Evolutionary conservation across 1,284 basidiomycete species (phyloP).

Genomic region (Ceratobasidium sp.): DNA sequence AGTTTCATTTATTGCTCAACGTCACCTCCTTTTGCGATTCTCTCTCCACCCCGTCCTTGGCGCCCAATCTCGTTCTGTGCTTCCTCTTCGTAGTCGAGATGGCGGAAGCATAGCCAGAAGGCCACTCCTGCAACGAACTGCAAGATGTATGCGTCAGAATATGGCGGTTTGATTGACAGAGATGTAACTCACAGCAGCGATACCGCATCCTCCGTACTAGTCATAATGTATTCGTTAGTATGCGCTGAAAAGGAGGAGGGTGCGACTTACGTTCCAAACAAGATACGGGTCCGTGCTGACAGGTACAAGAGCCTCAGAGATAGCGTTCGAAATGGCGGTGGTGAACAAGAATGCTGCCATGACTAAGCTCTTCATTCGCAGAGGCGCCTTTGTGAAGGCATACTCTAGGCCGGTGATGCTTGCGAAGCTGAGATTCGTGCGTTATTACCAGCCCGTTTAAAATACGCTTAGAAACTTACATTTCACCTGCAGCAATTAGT

Average conservation of each 20-base stretch:
- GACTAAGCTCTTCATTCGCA: conserved; percentile 84
- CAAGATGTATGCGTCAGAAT: neutral
- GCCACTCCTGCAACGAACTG: conserved; percentile 27
- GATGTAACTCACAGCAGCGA: conserved; percentile 22
- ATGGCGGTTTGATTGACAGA: too few relatives aligned
- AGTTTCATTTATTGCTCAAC: conserved; percentile 15
- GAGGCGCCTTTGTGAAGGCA: conserved; percentile 87
- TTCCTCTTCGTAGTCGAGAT: conserved; percentile 25
- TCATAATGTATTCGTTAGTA: neutral
- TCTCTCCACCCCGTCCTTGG: conserved; percentile 1
- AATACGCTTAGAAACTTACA: too few relatives aligned
- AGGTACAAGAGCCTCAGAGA: conserved; percentile 17
- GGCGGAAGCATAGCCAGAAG: conserved; percentile 33
- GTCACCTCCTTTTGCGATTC: neutral
- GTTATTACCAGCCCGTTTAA: too few relatives aligned
- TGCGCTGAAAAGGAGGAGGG: neutral
- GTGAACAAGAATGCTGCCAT: conserved; percentile 77
- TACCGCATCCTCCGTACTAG: conserved; percentile 24
- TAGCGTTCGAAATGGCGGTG: conserved; percentile 13
- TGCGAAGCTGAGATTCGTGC: too few relatives aligned
- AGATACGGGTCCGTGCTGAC: conserved; percentile 38
- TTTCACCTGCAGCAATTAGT: conserved; percentile 19
- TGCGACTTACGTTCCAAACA: conserved; percentile 39
- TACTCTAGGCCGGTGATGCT: conserved; percentile 84
- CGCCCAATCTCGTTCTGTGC: conserved; percentile 23